Evolutionary conservation across 345 rosid species (phyloP), one percentile per base, ranked within the genome.

Genomic region (Ceriops tagal): DNA sequence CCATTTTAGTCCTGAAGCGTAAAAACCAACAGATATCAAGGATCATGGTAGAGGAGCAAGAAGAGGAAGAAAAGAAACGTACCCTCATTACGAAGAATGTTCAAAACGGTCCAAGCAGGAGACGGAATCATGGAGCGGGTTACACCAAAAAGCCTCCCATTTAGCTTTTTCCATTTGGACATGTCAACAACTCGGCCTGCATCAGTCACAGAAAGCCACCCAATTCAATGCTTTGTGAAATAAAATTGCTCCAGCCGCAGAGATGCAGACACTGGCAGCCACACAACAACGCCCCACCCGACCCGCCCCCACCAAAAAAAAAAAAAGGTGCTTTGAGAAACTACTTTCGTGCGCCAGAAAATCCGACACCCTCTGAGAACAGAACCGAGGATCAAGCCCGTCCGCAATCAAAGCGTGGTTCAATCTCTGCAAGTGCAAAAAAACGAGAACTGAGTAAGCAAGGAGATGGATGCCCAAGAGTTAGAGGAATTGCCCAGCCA

Each of bases 161-260:
- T 76, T 46, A 86, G 62, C 61, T 76, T 89, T 73, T 77, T 86
- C 92, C 93, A 93, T 61, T 84, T 86, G 0, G 88, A 87, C 63
- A 62, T 71, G 66, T 85, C 88, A 73, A 82, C 76, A 75, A 51
- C 67, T 21, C 32, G 27, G 49, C 64, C 83, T 78, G 34, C 47
- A 61, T 28, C 57, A 65, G 39, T 15, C 53, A 46, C 72, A 64
- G 20, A 22, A 2, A 30, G 65, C 22, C 47, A 15, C 26, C n/a
- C 32, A 19, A 1, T 22, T 18, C 26, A 53, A 22, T 4, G 26
- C 20, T 34, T 34, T 34, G 37, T 7, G 37, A 34, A 34, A 32
- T 32, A 32, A 32, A 16, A 32, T 6, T 34, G 18, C 46, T 19
- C 21, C n/a, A n/a, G 3, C 55, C 34, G 24, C 27, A 22, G 53